Percentiles rank a stretch among this genome's conserved stretches.
Conservation (phyloP, 116 monocot genomes). For the Papilionanthe hybrid region DNA sequence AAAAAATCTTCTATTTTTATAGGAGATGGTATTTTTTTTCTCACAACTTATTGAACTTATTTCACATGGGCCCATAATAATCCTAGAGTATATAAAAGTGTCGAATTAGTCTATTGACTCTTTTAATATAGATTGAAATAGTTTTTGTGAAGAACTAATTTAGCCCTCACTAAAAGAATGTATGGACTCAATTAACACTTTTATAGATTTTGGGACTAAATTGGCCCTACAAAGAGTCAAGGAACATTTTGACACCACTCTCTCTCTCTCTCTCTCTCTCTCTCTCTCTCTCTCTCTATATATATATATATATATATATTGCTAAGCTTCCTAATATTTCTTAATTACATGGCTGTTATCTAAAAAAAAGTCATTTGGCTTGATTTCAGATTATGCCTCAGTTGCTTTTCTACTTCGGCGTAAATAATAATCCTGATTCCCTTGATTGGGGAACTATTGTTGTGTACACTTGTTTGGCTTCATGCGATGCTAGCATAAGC, state of each 20-base stretch:
- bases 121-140: no score
- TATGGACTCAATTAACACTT: no score
- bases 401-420: constrained; percentile 76
- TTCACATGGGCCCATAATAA: not conserved
- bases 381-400: constrained; percentile 81
- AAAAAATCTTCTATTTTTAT: no score
- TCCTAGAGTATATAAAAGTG: no score
- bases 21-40: not conserved
- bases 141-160: no score
- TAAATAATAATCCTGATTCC: constrained; percentile 66
- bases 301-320: not conserved
- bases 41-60: not conserved
- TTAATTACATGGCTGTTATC: not conserved
- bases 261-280: no score
- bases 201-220: no score
- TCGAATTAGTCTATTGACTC: no score
- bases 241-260: no score
- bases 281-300: no score
- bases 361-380: not conserved
- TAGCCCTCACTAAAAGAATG: no score
- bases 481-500: constrained; percentile 46
- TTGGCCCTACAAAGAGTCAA: no score
- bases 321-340: not conserved
- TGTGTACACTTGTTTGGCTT: constrained; percentile 61
- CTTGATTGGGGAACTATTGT: constrained; percentile 89